These are phyloP conservation scores for Chernovozyma sophiae-reginae DNA, from an alignment of 1,139 yeast genomes.

Conservation along the genomic window DNA sequence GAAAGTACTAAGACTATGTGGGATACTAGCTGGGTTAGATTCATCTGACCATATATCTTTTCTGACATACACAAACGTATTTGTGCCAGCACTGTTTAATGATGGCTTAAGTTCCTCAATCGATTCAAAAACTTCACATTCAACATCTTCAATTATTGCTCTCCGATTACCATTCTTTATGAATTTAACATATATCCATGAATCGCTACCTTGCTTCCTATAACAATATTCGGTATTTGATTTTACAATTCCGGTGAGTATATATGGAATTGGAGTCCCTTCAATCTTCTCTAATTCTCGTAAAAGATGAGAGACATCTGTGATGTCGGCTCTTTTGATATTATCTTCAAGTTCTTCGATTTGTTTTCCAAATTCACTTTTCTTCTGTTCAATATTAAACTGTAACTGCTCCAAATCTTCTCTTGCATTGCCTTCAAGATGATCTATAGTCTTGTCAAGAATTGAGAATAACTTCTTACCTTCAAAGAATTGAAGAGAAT, in stretches of 20 bases:
- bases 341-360: not conserved
- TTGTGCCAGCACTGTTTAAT: not conserved
- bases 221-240: constrained; percentile 25
- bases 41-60: constrained; percentile 1
- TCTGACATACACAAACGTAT: constrained; percentile 3
- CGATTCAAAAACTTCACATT: constrained; percentile 1
- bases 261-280: constrained; percentile 14
- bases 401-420: constrained; percentile 22
- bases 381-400: constrained; percentile 12
- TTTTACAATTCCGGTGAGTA: constrained; percentile 26
- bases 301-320: constrained; percentile 19
- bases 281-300: constrained; percentile 12
- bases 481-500: constrained; percentile 32
- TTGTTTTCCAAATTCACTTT: not conserved
- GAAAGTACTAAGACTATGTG: constrained; percentile 4
- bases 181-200: constrained; percentile 5
- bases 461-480: constrained; percentile 30
- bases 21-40: not conserved
- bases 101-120: constrained; percentile 3
- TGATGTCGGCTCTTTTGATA: constrained; percentile 16
- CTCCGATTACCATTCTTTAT: not conserved
- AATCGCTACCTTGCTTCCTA: not conserved
- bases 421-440: constrained; percentile 16
- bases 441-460: constrained; percentile 17
- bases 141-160: constrained; percentile 3